A percentile compares a stretch with the other conserved stretches of the same genome.
phyloP scores from a whole-genome alignment of 2,329 filamentous ascomycete species.

The Aspergillus jensenii region DNA sequence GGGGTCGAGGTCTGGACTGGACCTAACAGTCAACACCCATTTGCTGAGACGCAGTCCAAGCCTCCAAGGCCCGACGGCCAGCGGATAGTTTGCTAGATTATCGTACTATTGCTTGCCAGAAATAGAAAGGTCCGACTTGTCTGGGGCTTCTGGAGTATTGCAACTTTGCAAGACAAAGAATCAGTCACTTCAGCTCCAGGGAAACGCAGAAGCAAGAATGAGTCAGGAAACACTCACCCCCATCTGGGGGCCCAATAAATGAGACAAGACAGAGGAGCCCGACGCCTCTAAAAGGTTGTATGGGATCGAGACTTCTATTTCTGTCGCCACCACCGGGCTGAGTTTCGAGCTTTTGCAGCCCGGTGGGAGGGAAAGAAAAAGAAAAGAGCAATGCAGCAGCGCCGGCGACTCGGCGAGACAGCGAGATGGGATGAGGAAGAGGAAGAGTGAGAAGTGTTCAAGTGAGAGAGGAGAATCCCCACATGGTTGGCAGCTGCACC shows the following conservation, averaged over 20 bases:
- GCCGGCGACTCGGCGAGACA: background rate
- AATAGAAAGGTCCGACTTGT: background rate
- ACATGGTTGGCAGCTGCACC: constrained; percentile 10
- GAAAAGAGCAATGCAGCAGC: background rate
- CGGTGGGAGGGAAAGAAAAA: background rate
- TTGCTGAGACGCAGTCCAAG: constrained; percentile 5
- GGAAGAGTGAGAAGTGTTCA: background rate
- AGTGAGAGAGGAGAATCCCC: background rate
- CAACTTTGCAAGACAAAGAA: background rate
- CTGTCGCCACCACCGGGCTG: background rate
- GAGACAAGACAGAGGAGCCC: background rate
- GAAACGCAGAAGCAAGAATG: constrained; percentile 4
- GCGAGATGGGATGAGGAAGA: background rate
- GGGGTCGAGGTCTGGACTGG: constrained; percentile 1
- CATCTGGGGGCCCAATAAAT: background rate
- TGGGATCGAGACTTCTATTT: constrained; percentile 3
- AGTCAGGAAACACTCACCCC: background rate
- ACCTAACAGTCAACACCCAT: background rate
- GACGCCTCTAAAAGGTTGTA: background rate
- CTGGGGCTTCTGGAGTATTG: background rate
- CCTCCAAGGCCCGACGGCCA: background rate
- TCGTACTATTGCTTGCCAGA: background rate
- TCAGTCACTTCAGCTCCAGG: constrained; percentile 3
- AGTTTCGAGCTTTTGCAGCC: background rate
- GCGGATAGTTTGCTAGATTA: background rate